Conservation (phyloP, 192 early-diverging fungal species). For the Mortierella alpina region DNA sequence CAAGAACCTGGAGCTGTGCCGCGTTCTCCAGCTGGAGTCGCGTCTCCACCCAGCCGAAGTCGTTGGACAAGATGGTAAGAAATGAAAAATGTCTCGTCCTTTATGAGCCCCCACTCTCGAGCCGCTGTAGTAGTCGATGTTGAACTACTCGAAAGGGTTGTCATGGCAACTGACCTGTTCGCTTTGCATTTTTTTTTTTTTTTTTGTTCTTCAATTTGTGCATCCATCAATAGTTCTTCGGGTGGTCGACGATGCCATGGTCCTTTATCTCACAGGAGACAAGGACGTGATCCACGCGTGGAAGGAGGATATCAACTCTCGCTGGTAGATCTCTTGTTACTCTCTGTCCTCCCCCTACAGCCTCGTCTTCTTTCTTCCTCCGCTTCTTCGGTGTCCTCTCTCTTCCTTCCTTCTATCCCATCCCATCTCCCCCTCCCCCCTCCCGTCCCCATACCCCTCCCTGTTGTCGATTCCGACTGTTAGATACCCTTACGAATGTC, state of each 20-base stretch:
- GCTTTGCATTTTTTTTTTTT: not conserved
- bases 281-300: constrained; percentile 47
- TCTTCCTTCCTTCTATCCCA: not conserved
- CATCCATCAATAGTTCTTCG: constrained; percentile 27
- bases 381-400: not conserved
- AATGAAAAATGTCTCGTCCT: not conserved
- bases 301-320: constrained; percentile 51
- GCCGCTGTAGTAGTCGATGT: not conserved
- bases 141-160: no score
- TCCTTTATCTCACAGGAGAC: constrained; percentile 44
- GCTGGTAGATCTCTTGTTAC: constrained; percentile 24
- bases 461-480: no score
- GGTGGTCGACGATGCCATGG: constrained; percentile 45
- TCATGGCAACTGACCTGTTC: not conserved
- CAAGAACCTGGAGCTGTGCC: constrained; percentile 38
- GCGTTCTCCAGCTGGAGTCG: constrained; percentile 46
- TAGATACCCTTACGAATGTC: no score
- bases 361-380: not conserved
- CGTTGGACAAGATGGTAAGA: constrained; percentile 53
- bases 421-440: no score
- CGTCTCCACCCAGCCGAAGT: constrained; percentile 47
- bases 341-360: not conserved
- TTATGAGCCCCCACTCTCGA: not conserved
- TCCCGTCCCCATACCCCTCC: not conserved
- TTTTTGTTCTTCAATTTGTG: not conserved